Evolutionary conservation across 441 rosid genomes (phyloP).

Genomic region (Lagerstroemia fauriei): DNA sequence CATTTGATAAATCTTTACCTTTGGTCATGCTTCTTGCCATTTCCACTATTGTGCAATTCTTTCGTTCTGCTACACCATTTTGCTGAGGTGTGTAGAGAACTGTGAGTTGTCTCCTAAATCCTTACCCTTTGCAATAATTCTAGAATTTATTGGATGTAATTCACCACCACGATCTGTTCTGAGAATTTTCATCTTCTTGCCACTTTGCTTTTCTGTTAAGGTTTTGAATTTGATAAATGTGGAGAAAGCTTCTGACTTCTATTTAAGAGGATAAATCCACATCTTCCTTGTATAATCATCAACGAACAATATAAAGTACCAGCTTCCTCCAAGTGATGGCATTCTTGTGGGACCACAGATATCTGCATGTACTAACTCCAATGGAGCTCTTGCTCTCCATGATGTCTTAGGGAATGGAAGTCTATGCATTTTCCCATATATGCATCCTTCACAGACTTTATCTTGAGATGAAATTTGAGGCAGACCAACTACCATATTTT

Average conservation of each 20-base stretch:
- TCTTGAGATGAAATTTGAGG: too few species aligned
- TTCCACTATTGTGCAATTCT: too few species aligned
- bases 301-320: conserved; percentile 17
- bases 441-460: conserved; percentile 12
- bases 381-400: conserved; percentile 10
- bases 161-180: conserved; percentile 1
- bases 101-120: neutral
- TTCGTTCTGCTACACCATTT: too few species aligned
- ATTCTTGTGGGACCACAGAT: neutral
- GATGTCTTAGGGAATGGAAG: conserved; percentile 19
- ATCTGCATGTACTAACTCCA: conserved; percentile 20
- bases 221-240: conserved; percentile 23
- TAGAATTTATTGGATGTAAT: neutral
- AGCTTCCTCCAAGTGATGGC: neutral
- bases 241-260: conserved; percentile 14
- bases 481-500: too few species aligned
- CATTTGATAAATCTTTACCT: too few species aligned
- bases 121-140: neutral
- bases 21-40: too few species aligned
- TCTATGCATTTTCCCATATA: conserved; percentile 9
- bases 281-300: conserved; percentile 17
- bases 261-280: conserved; percentile 4
- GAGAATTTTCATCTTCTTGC: conserved; percentile 2
- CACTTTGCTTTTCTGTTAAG: neutral
- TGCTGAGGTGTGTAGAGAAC: too few species aligned